Conservation (phyloP, 192 early-diverging fungal genomes). For the Chytriomyces sp. region DNA sequence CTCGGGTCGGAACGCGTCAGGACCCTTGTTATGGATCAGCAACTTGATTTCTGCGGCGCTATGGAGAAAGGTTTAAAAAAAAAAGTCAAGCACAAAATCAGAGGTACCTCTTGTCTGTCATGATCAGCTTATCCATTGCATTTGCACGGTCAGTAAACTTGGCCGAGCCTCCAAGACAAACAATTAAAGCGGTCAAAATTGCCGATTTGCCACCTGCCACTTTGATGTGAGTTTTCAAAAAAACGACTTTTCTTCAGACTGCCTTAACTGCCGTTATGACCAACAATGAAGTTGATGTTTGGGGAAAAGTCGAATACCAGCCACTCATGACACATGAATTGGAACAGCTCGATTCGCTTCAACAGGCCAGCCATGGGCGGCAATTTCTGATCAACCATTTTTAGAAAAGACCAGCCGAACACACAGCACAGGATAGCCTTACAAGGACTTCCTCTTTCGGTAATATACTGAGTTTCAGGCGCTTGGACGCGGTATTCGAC, state of each 20-base stretch:
- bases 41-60: conserved; percentile 72
- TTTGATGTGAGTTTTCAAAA: not conserved
- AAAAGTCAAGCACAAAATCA: not conserved
- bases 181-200: conserved; percentile 85
- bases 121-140: conserved; percentile 80
- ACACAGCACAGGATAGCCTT: too few relatives aligned
- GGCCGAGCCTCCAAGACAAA: conserved; percentile 91
- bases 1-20: conserved; percentile 81
- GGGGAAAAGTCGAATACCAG: conserved; percentile 78
- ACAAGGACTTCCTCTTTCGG: too few relatives aligned
- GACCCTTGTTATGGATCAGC: conserved; percentile 78
- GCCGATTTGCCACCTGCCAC: conserved; percentile 86
- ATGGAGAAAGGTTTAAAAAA: not conserved
- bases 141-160: conserved; percentile 81
- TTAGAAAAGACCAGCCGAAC: too few relatives aligned
- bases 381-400: not conserved
- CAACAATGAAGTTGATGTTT: conserved; percentile 95
- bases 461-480: too few relatives aligned
- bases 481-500: too few relatives aligned
- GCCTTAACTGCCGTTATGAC: conserved; percentile 84
- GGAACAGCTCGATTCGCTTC: conserved; percentile 79
- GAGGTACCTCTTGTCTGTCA: conserved; percentile 72
- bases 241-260: not conserved
- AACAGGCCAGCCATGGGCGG: conserved; percentile 65
- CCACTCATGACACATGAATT: conserved; percentile 96